These are phyloP conservation scores for Zygotorulaspora florentina DNA, from an alignment of 805 yeast species.

Conservation along the genomic window DNA sequence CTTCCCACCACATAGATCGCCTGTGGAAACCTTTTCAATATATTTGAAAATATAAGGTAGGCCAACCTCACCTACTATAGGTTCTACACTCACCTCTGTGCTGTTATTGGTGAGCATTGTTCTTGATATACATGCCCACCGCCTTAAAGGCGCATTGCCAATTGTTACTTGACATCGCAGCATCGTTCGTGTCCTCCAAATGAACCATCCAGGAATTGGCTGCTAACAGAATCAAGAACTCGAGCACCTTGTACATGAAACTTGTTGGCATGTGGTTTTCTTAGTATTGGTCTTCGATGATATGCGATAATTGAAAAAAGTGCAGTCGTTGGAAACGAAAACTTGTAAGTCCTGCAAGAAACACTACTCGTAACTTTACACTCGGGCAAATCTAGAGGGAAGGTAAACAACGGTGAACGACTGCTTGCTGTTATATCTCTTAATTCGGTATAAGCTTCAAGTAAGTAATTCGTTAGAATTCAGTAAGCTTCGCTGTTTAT, in stretches of 20 bases:
- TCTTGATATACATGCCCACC: neutral
- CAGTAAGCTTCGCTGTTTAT: too few relatives aligned
- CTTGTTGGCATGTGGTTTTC: too few relatives aligned
- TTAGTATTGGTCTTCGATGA: too few relatives aligned
- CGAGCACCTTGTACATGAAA: too few relatives aligned
- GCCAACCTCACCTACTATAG: neutral
- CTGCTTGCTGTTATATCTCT: too few relatives aligned
- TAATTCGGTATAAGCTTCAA: too few relatives aligned
- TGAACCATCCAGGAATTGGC: neutral
- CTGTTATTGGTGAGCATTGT: neutral
- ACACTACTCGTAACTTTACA: neutral
- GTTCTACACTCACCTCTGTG: neutral
- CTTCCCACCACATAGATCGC: conserved; percentile 3
- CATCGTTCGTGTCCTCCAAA: neutral
- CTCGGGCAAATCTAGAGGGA: too few relatives aligned
- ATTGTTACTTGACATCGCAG: conserved; percentile 2
- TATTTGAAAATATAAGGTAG: conserved; percentile 1
- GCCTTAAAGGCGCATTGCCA: neutral
- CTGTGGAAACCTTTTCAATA: neutral
- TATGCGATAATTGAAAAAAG: too few relatives aligned
- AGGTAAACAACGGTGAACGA: too few relatives aligned
- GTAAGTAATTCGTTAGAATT: too few relatives aligned
- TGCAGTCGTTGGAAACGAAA: too few relatives aligned
- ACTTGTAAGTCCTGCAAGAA: neutral
- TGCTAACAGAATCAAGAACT: too few relatives aligned